Evolutionary conservation across 192 early-diverging fungal species (phyloP).

Genomic region (Irineochytrium annulatum): DNA sequence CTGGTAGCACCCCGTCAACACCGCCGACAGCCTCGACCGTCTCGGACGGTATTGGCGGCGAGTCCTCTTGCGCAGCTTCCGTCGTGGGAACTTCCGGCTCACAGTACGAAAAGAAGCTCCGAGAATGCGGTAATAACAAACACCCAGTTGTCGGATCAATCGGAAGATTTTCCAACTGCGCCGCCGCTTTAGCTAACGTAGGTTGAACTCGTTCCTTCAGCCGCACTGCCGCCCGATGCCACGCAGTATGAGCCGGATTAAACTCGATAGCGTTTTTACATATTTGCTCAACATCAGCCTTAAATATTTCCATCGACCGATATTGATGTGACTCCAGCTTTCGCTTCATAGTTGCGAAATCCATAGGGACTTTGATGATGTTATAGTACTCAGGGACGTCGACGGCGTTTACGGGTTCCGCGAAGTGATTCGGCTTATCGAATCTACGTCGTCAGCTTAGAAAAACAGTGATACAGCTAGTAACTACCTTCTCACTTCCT

Average conservation of each 20-base stretch:
- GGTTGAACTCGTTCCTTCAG: conserved; percentile 34
- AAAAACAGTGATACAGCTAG: conserved; percentile 9
- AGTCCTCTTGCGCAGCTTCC: too few species aligned
- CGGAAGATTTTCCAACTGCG: too few species aligned
- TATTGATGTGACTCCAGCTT: conserved; percentile 61
- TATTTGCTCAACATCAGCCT: conserved; percentile 57
- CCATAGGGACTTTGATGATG: conserved; percentile 72
- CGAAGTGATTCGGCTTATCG: conserved; percentile 68
- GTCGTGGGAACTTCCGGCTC: too few species aligned
- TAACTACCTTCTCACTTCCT: conserved; percentile 61
- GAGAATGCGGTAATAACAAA: too few species aligned
- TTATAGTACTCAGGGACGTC: conserved; percentile 74
- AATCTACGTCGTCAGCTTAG: conserved; percentile 23
- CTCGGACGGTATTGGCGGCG: too few species aligned
- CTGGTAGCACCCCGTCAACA: too few species aligned
- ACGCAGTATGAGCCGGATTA: conserved; percentile 69
- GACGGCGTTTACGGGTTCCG: conserved; percentile 60
- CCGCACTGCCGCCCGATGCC: conserved; percentile 59
- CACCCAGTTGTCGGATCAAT: too few species aligned
- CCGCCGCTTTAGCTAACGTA: too few species aligned
- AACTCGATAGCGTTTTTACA: conserved; percentile 72
- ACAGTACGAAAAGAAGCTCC: too few species aligned
- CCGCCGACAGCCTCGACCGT: too few species aligned
- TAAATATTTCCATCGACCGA: conserved; percentile 51
- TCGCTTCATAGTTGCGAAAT: conserved; percentile 59